Conservation (phyloP, 805 yeast species). For the Myxozyma geophila region DNA sequence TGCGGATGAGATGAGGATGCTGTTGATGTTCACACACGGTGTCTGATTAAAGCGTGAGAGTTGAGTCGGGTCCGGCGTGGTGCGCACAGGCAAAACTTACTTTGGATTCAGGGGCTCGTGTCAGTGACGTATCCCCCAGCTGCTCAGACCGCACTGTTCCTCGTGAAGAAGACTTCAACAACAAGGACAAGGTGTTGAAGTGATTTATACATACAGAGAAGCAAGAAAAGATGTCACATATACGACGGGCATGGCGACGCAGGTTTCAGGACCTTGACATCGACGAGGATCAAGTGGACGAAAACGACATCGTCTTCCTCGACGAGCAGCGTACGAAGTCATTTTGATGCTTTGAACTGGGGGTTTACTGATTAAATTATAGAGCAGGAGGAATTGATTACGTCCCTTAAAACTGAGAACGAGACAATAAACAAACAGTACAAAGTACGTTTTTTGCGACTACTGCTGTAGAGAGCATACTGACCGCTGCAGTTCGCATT, state of each 20-base stretch:
- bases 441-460: conserved; percentile 17
- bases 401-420: conserved; percentile 24
- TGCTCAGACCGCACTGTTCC: background rate
- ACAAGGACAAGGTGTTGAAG: too few species aligned
- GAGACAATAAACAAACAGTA: conserved; percentile 27
- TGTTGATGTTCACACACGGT: too few species aligned
- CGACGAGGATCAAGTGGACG: conserved; percentile 20
- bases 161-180: background rate
- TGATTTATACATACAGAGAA: too few species aligned
- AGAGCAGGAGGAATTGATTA: conserved; percentile 35
- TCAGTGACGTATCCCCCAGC: background rate
- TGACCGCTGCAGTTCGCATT: conserved; percentile 16
- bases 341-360: background rate
- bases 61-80: conserved; percentile 2
- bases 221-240: conserved; percentile 16
- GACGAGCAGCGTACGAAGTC: conserved; percentile 34
- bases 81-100: conserved; percentile 1
- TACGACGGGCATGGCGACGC: conserved; percentile 24
- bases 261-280: conserved; percentile 15
- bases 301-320: conserved; percentile 27
- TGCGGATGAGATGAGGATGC: background rate
- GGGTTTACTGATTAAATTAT: background rate
- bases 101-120: conserved; percentile 8
- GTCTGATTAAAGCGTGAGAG: background rate
- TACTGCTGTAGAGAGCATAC: background rate